Conservation (phyloP, 139 green algal species). For the Chlorella sp. region DNA sequence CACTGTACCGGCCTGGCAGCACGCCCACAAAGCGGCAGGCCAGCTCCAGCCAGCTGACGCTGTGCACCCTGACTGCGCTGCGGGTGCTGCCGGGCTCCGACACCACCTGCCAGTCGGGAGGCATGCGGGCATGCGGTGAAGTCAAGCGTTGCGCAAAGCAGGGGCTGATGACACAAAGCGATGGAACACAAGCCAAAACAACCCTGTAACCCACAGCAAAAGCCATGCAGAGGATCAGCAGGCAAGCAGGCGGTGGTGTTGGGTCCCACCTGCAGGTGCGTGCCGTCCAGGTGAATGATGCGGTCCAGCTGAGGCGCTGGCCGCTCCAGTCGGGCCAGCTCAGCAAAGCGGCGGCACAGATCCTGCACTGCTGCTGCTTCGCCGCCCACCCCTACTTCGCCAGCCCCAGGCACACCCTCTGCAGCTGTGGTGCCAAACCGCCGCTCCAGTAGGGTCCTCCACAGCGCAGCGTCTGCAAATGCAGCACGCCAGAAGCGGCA, state of each 20-base stretch:
- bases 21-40: not conserved
- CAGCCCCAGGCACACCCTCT: not conserved
- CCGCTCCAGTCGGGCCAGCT: not conserved
- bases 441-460: not conserved
- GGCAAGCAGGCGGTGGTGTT: too few relatives aligned
- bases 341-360: not conserved
- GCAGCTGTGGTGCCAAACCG: not conserved
- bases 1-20: not conserved
- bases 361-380: not conserved
- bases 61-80: not conserved
- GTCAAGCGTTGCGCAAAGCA: too few relatives aligned
- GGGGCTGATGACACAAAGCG: too few relatives aligned
- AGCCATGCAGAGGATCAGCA: too few relatives aligned
- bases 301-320: not conserved
- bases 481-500: not conserved
- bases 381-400: not conserved
- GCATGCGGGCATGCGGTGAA: too few relatives aligned
- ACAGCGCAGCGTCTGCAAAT: not conserved
- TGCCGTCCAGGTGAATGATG: not conserved
- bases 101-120: not conserved
- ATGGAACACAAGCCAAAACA: too few relatives aligned
- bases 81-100: not conserved
- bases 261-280: not conserved
- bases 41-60: conserved; percentile 4
- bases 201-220: too few relatives aligned